Base-by-base conservation (phyloP, 257 asterid genomes). In the Przewalskia tangutica region DNA sequence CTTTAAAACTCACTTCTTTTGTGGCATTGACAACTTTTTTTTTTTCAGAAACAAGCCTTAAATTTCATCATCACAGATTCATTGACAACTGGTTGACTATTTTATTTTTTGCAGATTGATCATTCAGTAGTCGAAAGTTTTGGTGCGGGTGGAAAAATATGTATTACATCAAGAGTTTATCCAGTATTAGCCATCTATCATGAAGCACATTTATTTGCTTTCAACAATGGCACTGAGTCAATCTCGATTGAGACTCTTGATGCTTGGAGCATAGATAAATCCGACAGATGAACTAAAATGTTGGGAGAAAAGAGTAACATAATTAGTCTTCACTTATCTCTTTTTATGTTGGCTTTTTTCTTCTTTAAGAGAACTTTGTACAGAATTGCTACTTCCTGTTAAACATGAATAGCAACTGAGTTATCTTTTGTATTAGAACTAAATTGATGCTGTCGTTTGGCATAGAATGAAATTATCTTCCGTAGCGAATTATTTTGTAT, bases 221-320 rank as follows among this genome's bases (percentile, higher is more conserved):
- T 77, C 81, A 77, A 77, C 65, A 77, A 55, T 55, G 81, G 68
- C 36, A 77, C 32, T 53, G 66, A 77, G 17, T 14, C 68, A 2
- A 32, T 77, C 32, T 44, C 44, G 55, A 36, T 77, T 77, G 81
- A 77, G 68, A 55, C 48, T 4, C 64, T 77, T 38, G 18, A 77
- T 53, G 81, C 68, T 3, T 77, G 81, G 81, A 77, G 81, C 67
- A 77, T 77, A 67, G 9, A 8, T 16, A 77, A 34, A 4, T 0
- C 18, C 4, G 44, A 63, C 0, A 63, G 6, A 63, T 63, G 38
- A 63, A 63, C 2, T 63, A 63, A 63, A 63, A 63, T 32, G 10
- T 12, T 27, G 9, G 42, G 0, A 2, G 7, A 4, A 27, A 63
- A 12, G 3, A 63, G 34, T 7, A 65, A 3, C 7, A 27, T 60